phyloP scores from a whole-genome alignment of 441 rosid genomes.

The Adansonia rubrostipa region DNA sequence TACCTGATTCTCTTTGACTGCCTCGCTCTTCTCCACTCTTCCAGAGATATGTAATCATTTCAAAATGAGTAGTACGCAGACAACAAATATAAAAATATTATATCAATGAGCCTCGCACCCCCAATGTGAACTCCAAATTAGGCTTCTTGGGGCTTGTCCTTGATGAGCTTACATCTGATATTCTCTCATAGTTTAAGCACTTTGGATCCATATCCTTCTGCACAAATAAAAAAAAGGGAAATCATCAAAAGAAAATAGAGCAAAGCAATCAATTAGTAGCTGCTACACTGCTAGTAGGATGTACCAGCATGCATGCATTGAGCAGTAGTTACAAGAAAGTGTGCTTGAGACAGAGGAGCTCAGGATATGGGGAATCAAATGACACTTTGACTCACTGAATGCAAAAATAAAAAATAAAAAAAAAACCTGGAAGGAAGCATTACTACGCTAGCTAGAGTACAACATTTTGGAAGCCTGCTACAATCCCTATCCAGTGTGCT shows the following conservation, averaged over 20 bases:
- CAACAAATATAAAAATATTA: background rate
- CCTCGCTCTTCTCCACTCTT: conserved; percentile 24
- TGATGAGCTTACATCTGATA: conserved; percentile 77
- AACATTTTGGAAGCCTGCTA: conserved; percentile 37
- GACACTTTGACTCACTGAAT: conserved; percentile 49
- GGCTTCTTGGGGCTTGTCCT: conserved; percentile 81
- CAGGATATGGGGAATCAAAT: conserved; percentile 33
- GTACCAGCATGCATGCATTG: background rate
- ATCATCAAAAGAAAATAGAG: conserved; percentile 25
- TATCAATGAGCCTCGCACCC: conserved; percentile 62
- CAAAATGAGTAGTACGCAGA: conserved; percentile 49
- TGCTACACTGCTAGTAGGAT: background rate
- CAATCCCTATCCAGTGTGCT: conserved; percentile 19
- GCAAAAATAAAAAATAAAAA: conserved; percentile 20
- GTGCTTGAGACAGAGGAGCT: conserved; percentile 2
- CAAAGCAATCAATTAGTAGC: conserved; percentile 3
- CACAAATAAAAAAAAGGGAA: background rate
- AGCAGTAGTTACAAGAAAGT: conserved; percentile 28
- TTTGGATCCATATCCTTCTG: conserved; percentile 74
- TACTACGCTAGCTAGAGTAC: background rate
- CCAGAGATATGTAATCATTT: conserved; percentile 42
- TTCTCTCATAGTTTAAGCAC: conserved; percentile 74
- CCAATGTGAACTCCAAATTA: conserved; percentile 92
- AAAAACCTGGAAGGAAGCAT: conserved; percentile 2
- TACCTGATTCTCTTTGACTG: conserved; percentile 51